A percentile compares a stretch with the other conserved stretches of the same genome.
Conservation (phyloP, 257 asterid genomes). For the Penstemon eatonii region DNA sequence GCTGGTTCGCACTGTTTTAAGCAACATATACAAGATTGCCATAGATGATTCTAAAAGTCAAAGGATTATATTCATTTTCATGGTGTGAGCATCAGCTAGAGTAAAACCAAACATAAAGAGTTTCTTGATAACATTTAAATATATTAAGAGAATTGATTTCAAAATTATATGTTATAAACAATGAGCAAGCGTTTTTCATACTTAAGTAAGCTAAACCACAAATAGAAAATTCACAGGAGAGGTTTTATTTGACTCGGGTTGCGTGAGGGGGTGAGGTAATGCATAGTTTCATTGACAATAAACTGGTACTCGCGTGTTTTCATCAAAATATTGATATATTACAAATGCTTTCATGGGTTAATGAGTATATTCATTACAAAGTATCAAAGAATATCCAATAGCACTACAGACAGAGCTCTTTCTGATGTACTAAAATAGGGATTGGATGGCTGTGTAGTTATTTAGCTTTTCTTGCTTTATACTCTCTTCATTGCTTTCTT, state of each 20-base stretch:
- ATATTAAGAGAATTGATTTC: not conserved
- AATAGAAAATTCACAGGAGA: too few relatives aligned
- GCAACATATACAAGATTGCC: not conserved
- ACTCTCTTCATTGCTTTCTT: too few relatives aligned
- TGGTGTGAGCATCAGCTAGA: not conserved
- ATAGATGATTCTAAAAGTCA: not conserved
- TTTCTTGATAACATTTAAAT: not conserved
- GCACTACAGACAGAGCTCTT: not conserved
- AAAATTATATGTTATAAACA: not conserved
- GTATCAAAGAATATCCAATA: slow-evolving; percentile 11
- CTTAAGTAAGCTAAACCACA: too few relatives aligned
- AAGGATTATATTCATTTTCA: not conserved
- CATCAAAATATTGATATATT: slow-evolving; percentile 8
- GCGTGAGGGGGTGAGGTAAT: too few relatives aligned
- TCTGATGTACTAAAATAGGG: slow-evolving; percentile 9
- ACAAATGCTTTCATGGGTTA: not conserved
- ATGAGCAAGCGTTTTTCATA: too few relatives aligned
- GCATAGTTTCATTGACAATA: slow-evolving; percentile 1
- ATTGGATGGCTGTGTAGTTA: too few relatives aligned
- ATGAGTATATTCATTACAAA: slow-evolving; percentile 14
- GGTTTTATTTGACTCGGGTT: too few relatives aligned
- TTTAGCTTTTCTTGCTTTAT: too few relatives aligned
- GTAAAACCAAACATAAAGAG: not conserved
- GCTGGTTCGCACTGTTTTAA: not conserved
- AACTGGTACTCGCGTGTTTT: not conserved